These are phyloP conservation scores for Poa pratensis DNA, from an alignment of 176 grass and related monocot species.

Conservation along the genomic window DNA sequence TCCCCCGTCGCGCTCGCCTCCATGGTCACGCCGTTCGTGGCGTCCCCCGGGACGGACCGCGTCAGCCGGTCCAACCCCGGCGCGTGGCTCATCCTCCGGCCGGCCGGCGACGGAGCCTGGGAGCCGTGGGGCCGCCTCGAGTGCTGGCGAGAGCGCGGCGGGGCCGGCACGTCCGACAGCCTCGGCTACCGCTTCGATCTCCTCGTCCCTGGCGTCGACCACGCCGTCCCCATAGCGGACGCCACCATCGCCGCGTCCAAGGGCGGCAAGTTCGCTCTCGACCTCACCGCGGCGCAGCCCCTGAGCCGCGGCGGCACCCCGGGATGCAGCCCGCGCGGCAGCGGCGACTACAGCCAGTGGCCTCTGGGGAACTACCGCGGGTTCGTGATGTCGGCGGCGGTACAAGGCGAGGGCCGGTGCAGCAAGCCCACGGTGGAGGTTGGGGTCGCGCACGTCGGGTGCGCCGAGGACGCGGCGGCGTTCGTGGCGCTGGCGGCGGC, in stretches of 20 bases:
- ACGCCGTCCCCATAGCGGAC: slow-evolving; percentile 65
- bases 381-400: slow-evolving; percentile 82
- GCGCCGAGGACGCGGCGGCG: slow-evolving; percentile 89
- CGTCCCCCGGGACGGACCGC: slow-evolving; percentile 77
- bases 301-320: slow-evolving; percentile 64
- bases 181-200: slow-evolving; percentile 90
- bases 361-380: slow-evolving; percentile 74
- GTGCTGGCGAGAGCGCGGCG: slow-evolving; percentile 92
- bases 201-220: slow-evolving; percentile 60
- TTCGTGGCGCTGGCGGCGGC: slow-evolving; percentile 90
- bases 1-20: slow-evolving; percentile 91
- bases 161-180: slow-evolving; percentile 59
- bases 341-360: slow-evolving; percentile 79
- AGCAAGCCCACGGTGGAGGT: slow-evolving; percentile 82
- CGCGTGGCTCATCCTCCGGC: slow-evolving; percentile 93
- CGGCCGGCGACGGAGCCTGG: slow-evolving; percentile 79
- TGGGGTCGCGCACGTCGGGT: slow-evolving; percentile 69
- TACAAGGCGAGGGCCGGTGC: slow-evolving; percentile 65
- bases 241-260: slow-evolving; percentile 59
- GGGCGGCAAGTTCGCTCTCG: slow-evolving; percentile 90
- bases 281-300: slow-evolving; percentile 72
- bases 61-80: slow-evolving; percentile 91
- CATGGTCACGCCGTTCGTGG: slow-evolving; percentile 96
- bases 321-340: slow-evolving; percentile 81
- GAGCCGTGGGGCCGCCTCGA: slow-evolving; percentile 92